These are phyloP conservation scores for Plasmodium sp. DNA, from an alignment of 169 alveolate species.

Conservation along the genomic window DNA sequence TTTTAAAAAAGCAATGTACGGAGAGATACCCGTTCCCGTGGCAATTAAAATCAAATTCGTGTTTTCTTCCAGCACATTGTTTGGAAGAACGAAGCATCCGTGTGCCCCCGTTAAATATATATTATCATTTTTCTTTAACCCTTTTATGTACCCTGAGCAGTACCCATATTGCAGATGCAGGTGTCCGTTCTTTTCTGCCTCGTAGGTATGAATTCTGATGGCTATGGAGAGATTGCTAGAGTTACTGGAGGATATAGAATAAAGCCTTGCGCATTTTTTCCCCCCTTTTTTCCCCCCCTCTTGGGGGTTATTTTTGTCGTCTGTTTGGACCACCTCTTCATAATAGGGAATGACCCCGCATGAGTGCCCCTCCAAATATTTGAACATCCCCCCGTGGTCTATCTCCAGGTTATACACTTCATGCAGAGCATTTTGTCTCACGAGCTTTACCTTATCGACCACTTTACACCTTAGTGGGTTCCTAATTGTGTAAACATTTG, in stretches of 20 bases:
- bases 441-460: constrained; percentile 60
- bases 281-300: background rate
- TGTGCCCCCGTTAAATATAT: constrained; percentile 72
- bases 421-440: constrained; percentile 68
- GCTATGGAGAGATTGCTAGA: constrained; percentile 46
- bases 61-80: constrained; percentile 23
- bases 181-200: background rate
- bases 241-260: constrained; percentile 56
- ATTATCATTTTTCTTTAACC: constrained; percentile 46
- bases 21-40: constrained; percentile 86
- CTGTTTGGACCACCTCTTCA: background rate
- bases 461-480: constrained; percentile 79
- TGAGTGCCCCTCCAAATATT: constrained; percentile 79
- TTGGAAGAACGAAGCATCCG: constrained; percentile 40
- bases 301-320: background rate
- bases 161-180: constrained; percentile 27
- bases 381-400: constrained; percentile 72
- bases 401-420: constrained; percentile 79
- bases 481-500: constrained; percentile 73
- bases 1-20: constrained; percentile 77
- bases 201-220: constrained; percentile 36
- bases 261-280: constrained; percentile 21
- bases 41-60: constrained; percentile 79
- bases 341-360: constrained; percentile 84
- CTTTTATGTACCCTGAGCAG: constrained; percentile 58